Percentiles rank a stretch among this genome's conserved stretches.
These are phyloP conservation scores for Lentinula guzmanii DNA, from an alignment of 768 basidiomycete genomes.

Conservation along the genomic window DNA sequence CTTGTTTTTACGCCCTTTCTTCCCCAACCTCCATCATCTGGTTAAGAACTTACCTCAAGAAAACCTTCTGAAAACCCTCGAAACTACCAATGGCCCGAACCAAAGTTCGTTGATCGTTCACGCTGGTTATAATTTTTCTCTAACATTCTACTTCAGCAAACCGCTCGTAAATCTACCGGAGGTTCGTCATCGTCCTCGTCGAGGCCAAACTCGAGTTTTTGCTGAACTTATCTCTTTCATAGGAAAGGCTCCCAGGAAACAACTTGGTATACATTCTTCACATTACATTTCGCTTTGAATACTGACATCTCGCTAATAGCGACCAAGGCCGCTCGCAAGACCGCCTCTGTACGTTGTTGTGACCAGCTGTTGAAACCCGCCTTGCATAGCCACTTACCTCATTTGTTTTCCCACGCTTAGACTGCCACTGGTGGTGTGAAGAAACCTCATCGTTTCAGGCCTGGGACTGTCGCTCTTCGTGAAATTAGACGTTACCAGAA, in stretches of 20 bases:
- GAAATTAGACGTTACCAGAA: conserved; percentile 98
- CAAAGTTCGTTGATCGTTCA: conserved; percentile 46
- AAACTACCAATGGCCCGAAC: conserved; percentile 72
- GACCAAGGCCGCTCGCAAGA: conserved; percentile 93
- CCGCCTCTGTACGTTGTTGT: conserved; percentile 49
- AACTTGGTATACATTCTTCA: conserved; percentile 36
- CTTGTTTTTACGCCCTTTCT: conserved; percentile 19
- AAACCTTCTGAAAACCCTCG: conserved; percentile 15
- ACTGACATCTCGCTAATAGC: conserved; percentile 26
- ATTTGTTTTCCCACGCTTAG: conserved; percentile 21
- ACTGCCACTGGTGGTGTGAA: conserved; percentile 95
- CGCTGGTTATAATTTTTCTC: conserved; percentile 10
- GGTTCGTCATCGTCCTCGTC: conserved; percentile 42
- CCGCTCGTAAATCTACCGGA: conserved; percentile 98
- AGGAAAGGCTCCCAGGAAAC: conserved; percentile 91
- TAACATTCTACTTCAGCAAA: conserved; percentile 62
- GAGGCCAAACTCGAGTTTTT: conserved; percentile 8
- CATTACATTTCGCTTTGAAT: background rate
- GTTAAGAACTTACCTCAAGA: conserved; percentile 17
- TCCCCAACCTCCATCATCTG: conserved; percentile 31
- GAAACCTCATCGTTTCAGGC: conserved; percentile 98
- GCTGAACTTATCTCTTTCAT: conserved; percentile 9
- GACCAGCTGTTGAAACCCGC: conserved; percentile 1
- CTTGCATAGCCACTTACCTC: conserved; percentile 8
- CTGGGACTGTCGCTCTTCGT: conserved; percentile 98